Conservation (phyloP, 768 basidiomycete species). For the Antrodiella citrinella region DNA sequence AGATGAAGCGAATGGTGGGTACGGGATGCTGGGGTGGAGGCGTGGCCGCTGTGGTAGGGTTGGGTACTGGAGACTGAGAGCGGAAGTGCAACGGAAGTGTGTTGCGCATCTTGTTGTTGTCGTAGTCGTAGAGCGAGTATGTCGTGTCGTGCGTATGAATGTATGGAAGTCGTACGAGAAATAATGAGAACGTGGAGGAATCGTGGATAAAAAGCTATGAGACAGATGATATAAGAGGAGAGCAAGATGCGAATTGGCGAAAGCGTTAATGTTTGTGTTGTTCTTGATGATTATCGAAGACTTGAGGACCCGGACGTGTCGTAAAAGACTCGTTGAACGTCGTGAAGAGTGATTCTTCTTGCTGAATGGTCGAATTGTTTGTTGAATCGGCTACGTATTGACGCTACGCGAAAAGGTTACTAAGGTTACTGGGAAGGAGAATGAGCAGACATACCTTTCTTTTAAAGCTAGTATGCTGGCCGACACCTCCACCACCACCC, state of each 20-base stretch:
- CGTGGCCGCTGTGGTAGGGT: slow-evolving; percentile 12
- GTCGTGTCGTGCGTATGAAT: not conserved
- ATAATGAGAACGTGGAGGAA: not conserved
- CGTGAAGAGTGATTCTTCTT: not conserved
- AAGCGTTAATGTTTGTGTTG: not conserved
- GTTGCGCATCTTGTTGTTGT: slow-evolving; percentile 14
- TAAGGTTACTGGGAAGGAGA: not conserved
- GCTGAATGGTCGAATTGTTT: not conserved
- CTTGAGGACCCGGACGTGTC: not conserved
- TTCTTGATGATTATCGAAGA: not conserved
- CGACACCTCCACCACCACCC: not conserved
- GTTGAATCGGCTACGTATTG: not conserved
- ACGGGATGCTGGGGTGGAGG: slow-evolving; percentile 23
- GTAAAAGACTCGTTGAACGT: not conserved
- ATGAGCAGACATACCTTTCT: not conserved
- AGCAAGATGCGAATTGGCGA: not conserved
- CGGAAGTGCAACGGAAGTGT: slow-evolving; percentile 20
- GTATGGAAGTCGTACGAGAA: not conserved
- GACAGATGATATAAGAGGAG: not conserved
- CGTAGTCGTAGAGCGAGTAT: not conserved
- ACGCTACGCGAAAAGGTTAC: not conserved
- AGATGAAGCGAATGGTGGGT: slow-evolving; percentile 64
- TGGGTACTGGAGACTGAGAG: slow-evolving; percentile 10
- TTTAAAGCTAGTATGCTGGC: not conserved
- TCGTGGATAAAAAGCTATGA: not conserved